Base-by-base conservation (phyloP, 2,329 filamentous ascomycete species). In the Chlorencoelia australis region DNA sequence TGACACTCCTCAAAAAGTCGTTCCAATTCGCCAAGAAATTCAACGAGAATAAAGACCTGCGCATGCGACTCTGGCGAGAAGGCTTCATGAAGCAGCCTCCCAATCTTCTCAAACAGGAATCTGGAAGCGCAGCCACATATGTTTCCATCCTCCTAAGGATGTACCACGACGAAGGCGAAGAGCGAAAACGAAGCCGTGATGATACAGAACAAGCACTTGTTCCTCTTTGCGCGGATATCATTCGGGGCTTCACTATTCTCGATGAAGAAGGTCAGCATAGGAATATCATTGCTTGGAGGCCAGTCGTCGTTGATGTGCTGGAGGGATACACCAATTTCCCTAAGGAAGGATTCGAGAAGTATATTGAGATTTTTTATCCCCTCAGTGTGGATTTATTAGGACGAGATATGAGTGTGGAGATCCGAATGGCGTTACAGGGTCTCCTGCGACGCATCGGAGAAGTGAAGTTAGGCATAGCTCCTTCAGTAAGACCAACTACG, bases 31-130 rank as follows among this genome's bases (percentile, higher is more conserved):
- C 93, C 29, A 88, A 93, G 54, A 83, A 82, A 51, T 99, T 99
- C 69, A 99, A 99, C 59, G 86, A 87, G 45, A 88, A 98, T 63
- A 94, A 94, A 61, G 91, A 96, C 48, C 68, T 99, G 24, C 79
- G 91, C 30, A 94, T 94, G 71, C 77, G 85, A 13, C 69, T 99
- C 13, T 98, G 93, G 86, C 73, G 87, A 33, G 91, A 98, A 59
- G 91, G 93, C 1, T 99, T 98, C 69, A 99, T 99, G 91, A 94
- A 94, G 63, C 91, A 98, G 57, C 89, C 91, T 11, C 91, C 91
- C 3, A 99, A 99, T 53, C 69, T 99, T 9, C 72, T 99, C 19
- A 98, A 98, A 65, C 91, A 99, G 59, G 91, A 99, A 63, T 85
- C 77, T 43, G 89, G 91, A 26, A 84, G 82, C 37, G 91, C 91